phyloP scores from a whole-genome alignment of 1,139 yeast genomes.

The Yamadazyma taylorii region DNA sequence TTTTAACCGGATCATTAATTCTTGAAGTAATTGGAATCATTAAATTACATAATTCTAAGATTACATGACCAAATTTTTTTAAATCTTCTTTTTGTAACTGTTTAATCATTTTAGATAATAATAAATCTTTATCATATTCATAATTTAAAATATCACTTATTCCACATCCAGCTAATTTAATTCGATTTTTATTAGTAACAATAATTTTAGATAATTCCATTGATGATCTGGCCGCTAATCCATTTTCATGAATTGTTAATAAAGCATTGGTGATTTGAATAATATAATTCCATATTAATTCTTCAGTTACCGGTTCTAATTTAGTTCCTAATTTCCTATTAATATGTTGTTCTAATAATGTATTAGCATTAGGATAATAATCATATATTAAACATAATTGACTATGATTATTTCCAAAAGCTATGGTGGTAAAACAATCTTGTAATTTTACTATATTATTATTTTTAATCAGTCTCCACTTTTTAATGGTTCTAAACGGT shows the following conservation, averaged over 20 bases:
- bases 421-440: constrained; percentile 86
- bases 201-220: constrained; percentile 69
- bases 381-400: constrained; percentile 47
- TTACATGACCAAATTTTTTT: constrained; percentile 52
- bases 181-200: constrained; percentile 67
- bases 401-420: constrained; percentile 65
- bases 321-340: constrained; percentile 32
- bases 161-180: constrained; percentile 73
- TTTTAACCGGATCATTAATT: constrained; percentile 8
- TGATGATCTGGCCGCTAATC: constrained; percentile 60
- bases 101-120: constrained; percentile 14
- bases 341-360: constrained; percentile 35
- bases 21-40: constrained; percentile 35
- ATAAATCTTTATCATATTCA: constrained; percentile 30
- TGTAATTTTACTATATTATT: constrained; percentile 66
- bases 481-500: constrained; percentile 39
- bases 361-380: constrained; percentile 42
- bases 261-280: constrained; percentile 74
- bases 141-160: constrained; percentile 63
- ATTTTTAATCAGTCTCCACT: constrained; percentile 47
- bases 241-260: constrained; percentile 57
- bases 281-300: constrained; percentile 70
- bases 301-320: constrained; percentile 57
- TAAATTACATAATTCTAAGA: constrained; percentile 54
- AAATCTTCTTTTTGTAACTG: constrained; percentile 55